Evolutionary conservation across 805 yeast genomes (phyloP).

Genomic region (Pichia paraexigua): DNA sequence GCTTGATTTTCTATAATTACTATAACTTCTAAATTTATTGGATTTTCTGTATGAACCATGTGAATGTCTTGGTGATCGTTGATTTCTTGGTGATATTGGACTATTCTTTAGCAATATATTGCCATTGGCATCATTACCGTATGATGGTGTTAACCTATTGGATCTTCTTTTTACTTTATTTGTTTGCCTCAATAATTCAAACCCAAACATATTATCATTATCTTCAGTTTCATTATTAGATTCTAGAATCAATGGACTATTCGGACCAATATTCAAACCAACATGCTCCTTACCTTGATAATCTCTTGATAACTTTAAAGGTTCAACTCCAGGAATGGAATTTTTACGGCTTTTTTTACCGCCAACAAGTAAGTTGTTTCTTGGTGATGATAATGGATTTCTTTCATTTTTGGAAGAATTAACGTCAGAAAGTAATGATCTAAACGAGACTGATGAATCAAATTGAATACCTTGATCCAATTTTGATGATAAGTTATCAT

Average conservation of each 20-base stretch:
- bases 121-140: slow-evolving; percentile 9
- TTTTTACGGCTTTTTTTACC: slow-evolving; percentile 6
- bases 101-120: slow-evolving; percentile 17
- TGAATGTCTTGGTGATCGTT: slow-evolving; percentile 19
- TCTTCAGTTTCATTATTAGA: slow-evolving; percentile 20
- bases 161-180: slow-evolving; percentile 30
- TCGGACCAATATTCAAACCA: not conserved
- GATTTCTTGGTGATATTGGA: slow-evolving; percentile 22
- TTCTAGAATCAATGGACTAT: not conserved
- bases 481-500: not conserved
- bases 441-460: slow-evolving; percentile 65
- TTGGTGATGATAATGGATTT: slow-evolving; percentile 5
- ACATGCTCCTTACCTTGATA: slow-evolving; percentile 2
- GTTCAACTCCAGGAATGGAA: slow-evolving; percentile 15
- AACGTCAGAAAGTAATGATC: slow-evolving; percentile 29
- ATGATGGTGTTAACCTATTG: slow-evolving; percentile 16
- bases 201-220: slow-evolving; percentile 37
- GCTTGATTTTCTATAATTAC: not conserved
- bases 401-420: slow-evolving; percentile 9
- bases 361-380: not conserved
- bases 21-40: not conserved
- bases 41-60: not conserved
- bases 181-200: slow-evolving; percentile 34
- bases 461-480: slow-evolving; percentile 12
- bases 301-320: slow-evolving; percentile 10